Conservation (phyloP, 2,329 filamentous ascomycete genomes). For the Neospermospora avenae region DNA sequence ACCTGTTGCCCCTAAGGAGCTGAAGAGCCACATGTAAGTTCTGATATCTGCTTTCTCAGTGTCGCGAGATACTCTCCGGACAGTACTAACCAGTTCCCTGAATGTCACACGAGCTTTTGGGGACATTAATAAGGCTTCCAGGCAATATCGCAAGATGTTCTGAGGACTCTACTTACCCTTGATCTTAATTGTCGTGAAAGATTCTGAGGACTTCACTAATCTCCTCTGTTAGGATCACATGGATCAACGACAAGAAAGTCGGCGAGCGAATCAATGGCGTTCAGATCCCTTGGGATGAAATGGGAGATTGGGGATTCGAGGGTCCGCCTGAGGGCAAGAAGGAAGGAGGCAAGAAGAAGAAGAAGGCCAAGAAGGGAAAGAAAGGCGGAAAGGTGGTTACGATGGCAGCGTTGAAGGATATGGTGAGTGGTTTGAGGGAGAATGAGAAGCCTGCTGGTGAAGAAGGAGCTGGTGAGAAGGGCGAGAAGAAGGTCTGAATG, state of each 20-base stretch:
- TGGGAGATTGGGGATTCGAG: neutral
- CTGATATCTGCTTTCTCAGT: no score
- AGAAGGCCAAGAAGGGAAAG: neutral
- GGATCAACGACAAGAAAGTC: neutral
- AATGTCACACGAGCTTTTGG: no score
- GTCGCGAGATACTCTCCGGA: no score
- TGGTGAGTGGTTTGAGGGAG: neutral
- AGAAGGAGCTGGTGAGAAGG: neutral
- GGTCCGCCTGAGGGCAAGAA: no score
- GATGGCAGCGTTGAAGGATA: neutral
- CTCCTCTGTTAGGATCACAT: neutral
- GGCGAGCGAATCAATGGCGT: slow-evolving; percentile 1
- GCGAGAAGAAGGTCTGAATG: neutral
- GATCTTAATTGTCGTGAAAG: no score
- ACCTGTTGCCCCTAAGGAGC: neutral
- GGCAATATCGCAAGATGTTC: no score
- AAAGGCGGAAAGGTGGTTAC: neutral
- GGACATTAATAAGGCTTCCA: no score
- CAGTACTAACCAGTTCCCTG: no score
- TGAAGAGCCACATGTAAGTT: neutral
- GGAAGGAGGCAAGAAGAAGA: neutral
- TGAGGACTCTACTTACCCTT: no score
- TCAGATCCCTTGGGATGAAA: neutral
- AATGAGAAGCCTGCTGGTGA: neutral
- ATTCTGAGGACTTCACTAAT: no score